Evolutionary conservation across 2,329 filamentous ascomycete species (phyloP), one percentile per base, ranked within the genome.

Genomic region (Colletotrichum acutatum): DNA sequence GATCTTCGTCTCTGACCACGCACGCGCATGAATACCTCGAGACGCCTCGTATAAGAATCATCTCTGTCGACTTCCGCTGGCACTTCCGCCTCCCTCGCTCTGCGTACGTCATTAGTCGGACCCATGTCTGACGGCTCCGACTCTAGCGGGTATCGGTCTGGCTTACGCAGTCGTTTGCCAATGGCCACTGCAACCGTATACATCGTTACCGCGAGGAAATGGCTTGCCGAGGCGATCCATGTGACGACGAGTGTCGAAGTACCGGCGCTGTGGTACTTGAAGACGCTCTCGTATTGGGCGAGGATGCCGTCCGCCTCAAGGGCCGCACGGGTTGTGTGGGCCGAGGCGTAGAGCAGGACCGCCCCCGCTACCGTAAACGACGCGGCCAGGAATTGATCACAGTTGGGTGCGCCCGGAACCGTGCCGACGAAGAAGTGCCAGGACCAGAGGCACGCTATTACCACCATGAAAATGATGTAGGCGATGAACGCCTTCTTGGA

Each of bases 181-280:
- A 68, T 32, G 4, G n/a, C 14, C 19, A 53, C 65, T 14, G 69
- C 57, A n/a, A 34, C 37, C 37, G 8, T 24, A n/a, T 63, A 72
- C 14, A 30, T 34, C 14, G 63, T 12, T 6, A 24, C 5, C 28
- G 65, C 30, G 19, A 72, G 22, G 8, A 52, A 22, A 19, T 72
- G 69, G 22, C 57, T 58, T n/a, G 42, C 30, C 24, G 63, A 63
- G 32, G 65, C 69, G 53, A 58, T 52, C 69, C 69, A 72, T 4
- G 65, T 63, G 28, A 72, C n/a, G 5, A 30, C 53, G 58, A 37
- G 22, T 19, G 58, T 68, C 1, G 69, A 63, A 4, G 16, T 30
- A 11, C 69, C 69, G 19, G 49, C 5, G 1, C 57, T 28, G 32
- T 72, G 69, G 30, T 72, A 68, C 3, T 28, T 22, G 58, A 72